phyloP scores from a whole-genome alignment of 2,329 filamentous ascomycete genomes.

The Fusarium sp. region DNA sequence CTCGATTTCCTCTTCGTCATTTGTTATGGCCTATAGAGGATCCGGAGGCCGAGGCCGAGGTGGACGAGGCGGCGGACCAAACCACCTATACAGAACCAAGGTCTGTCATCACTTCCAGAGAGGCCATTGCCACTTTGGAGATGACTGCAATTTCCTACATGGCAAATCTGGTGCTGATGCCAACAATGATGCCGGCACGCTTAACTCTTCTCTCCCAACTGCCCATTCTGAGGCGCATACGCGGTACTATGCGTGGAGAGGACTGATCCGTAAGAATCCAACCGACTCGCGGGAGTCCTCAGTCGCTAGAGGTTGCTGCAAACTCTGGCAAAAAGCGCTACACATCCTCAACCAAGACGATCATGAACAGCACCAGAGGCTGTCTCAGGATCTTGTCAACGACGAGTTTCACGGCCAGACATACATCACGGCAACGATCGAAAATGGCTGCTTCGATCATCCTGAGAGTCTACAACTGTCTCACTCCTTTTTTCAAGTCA shows the following conservation, averaged over 20 bases:
- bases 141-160: slow-evolving; percentile 6
- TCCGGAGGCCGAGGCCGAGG: background rate
- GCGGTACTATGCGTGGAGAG: too few species aligned
- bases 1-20: background rate
- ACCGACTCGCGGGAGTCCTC: background rate
- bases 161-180: background rate
- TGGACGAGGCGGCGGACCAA: too few species aligned
- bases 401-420: background rate
- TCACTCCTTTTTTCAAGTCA: background rate
- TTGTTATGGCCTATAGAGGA: background rate
- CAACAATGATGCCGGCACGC: too few species aligned
- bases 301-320: background rate
- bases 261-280: too few species aligned
- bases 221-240: too few species aligned
- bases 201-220: background rate
- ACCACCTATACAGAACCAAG: too few species aligned
- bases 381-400: slow-evolving; percentile 10
- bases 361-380: background rate
- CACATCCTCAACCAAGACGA: background rate
- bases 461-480: background rate
- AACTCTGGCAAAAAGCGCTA: slow-evolving; percentile 9
- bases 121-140: slow-evolving; percentile 1
- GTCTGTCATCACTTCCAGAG: slow-evolving; percentile 3
- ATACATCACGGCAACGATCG: background rate
- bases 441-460: background rate